A percentile compares a stretch with the other conserved stretches of the same genome.
Evolutionary conservation across 495 filamentous ascomycete genomes (phyloP).

Genomic region (Haplographium delicatum): DNA sequence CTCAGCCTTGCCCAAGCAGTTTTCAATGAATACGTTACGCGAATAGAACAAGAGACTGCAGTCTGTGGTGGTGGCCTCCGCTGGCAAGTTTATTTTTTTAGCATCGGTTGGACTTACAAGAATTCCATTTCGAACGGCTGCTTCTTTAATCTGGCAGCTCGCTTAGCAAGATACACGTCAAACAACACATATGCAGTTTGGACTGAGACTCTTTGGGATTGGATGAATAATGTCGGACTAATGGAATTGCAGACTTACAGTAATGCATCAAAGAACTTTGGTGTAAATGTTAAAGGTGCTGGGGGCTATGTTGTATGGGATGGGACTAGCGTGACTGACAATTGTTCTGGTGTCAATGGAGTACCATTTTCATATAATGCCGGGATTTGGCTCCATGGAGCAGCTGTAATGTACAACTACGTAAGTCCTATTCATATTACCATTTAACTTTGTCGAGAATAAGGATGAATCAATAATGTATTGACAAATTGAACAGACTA

Average conservation of each 20-base stretch:
- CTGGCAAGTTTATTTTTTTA: slow-evolving; percentile 76
- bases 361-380: background rate
- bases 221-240: slow-evolving; percentile 49
- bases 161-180: slow-evolving; percentile 65
- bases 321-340: background rate
- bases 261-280: background rate
- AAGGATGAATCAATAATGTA: slow-evolving; percentile 33
- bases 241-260: too few relatives aligned
- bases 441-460: too few relatives aligned
- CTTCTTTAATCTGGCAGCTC: slow-evolving; percentile 72
- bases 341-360: background rate
- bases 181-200: slow-evolving; percentile 66
- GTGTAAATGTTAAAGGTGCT: background rate
- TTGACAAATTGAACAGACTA: slow-evolving; percentile 50
- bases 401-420: background rate
- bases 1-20: slow-evolving; percentile 75
- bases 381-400: background rate
- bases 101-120: slow-evolving; percentile 69
- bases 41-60: slow-evolving; percentile 57
- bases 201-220: slow-evolving; percentile 66
- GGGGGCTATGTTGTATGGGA: background rate
- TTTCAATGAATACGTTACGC: slow-evolving; percentile 61
- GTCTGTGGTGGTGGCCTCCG: slow-evolving; percentile 71
- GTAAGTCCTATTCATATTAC: too few relatives aligned
- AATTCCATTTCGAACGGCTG: slow-evolving; percentile 73